Percentiles rank a stretch among this genome's conserved stretches.
These are phyloP conservation scores for Haematococcus sp. DNA, from an alignment of 139 green algal species.

Conservation along the genomic window DNA sequence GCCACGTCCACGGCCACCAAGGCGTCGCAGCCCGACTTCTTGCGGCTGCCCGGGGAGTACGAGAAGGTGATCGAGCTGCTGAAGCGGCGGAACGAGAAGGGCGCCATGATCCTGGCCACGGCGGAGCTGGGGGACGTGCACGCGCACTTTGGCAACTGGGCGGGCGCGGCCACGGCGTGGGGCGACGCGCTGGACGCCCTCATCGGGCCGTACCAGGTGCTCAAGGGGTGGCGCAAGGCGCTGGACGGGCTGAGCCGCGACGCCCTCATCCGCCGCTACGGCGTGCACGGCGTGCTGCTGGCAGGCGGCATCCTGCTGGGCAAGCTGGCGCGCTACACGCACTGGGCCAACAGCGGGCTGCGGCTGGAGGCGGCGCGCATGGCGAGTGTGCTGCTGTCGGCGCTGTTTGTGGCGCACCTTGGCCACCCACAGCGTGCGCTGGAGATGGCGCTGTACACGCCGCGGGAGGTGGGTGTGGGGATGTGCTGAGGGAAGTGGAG, in stretches of 20 bases:
- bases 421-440: slow-evolving; percentile 49
- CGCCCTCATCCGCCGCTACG: slow-evolving; percentile 40
- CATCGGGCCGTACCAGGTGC: slow-evolving; percentile 60
- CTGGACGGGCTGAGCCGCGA: slow-evolving; percentile 18
- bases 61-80: slow-evolving; percentile 57
- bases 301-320: slow-evolving; percentile 44
- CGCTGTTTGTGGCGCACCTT: slow-evolving; percentile 38
- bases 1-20: slow-evolving; percentile 16
- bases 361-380: slow-evolving; percentile 43
- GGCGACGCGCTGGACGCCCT: slow-evolving; percentile 55
- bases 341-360: slow-evolving; percentile 10
- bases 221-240: slow-evolving; percentile 40
- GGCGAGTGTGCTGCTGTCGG: slow-evolving; percentile 33
- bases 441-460: slow-evolving; percentile 39
- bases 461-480: slow-evolving; percentile 26
- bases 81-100: slow-evolving; percentile 55
- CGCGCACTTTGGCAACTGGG: slow-evolving; percentile 60
- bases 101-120: slow-evolving; percentile 45
- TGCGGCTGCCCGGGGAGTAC: slow-evolving; percentile 48
- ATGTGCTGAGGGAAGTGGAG: slow-evolving; percentile 6
- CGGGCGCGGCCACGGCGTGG: slow-evolving; percentile 40
- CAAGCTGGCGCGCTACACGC: slow-evolving; percentile 54
- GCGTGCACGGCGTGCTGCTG: slow-evolving; percentile 55
- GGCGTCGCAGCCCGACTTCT: slow-evolving; percentile 37
- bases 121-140: slow-evolving; percentile 61